Conservation (phyloP, 1,139 yeast species). For the Lodderomyces oxycetoniae region DNA sequence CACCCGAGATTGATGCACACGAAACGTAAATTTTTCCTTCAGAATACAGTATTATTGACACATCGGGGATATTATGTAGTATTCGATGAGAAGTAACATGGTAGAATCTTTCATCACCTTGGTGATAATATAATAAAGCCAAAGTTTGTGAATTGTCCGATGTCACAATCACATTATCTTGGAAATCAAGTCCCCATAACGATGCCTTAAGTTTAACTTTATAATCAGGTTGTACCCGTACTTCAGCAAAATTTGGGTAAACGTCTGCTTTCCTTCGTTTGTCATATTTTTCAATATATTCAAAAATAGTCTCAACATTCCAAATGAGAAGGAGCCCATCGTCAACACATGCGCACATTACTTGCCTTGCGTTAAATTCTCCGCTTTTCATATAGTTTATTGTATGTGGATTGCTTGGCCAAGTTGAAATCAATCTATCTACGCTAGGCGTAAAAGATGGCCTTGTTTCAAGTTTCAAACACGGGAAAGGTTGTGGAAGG, state of each 20-base stretch:
- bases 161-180: slow-evolving; percentile 37
- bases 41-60: slow-evolving; percentile 21
- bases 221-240: slow-evolving; percentile 30
- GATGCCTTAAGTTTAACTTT: slow-evolving; percentile 42
- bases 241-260: slow-evolving; percentile 14
- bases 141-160: slow-evolving; percentile 57
- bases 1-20: slow-evolving; percentile 49
- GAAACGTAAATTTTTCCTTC: slow-evolving; percentile 20
- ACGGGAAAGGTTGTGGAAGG: slow-evolving; percentile 23
- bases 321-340: slow-evolving; percentile 53
- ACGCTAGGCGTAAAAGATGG: slow-evolving; percentile 35
- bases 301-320: slow-evolving; percentile 24
- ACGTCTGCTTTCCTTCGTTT: slow-evolving; percentile 1
- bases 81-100: slow-evolving; percentile 39
- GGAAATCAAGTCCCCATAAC: slow-evolving; percentile 62
- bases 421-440: slow-evolving; percentile 40
- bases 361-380: slow-evolving; percentile 27
- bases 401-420: slow-evolving; percentile 54
- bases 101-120: slow-evolving; percentile 25
- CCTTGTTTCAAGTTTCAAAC: slow-evolving; percentile 34
- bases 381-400: slow-evolving; percentile 41
- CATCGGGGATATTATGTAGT: slow-evolving; percentile 58
- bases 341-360: slow-evolving; percentile 49
- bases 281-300: slow-evolving; percentile 10
- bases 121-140: slow-evolving; percentile 36